Conservation (phyloP, 139 green algal genomes). For the Chlamydomonas asymmetrica region DNA sequence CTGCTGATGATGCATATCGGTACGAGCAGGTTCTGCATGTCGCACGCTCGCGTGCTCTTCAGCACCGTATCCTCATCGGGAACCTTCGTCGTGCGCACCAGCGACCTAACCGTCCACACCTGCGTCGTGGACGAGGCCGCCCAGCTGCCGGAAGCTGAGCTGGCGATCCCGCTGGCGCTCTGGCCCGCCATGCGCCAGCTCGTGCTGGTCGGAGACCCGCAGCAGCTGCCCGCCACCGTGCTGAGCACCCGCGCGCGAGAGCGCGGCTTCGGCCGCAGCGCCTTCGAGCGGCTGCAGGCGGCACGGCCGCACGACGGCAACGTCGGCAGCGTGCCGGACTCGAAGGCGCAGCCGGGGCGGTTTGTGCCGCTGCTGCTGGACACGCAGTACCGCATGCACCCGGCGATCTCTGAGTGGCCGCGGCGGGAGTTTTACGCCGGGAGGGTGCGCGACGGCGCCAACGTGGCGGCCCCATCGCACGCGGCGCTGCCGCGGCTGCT, state of each 20-base stretch:
- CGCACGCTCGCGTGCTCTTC: too few relatives aligned
- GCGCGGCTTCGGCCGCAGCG: constrained; percentile 44
- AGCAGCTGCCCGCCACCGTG: constrained; percentile 76
- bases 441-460: constrained; percentile 51
- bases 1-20: too few relatives aligned
- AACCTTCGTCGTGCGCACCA: too few relatives aligned
- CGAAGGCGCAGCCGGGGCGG: too few relatives aligned
- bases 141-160: constrained; percentile 30
- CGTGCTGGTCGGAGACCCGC: constrained; percentile 64
- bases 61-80: too few relatives aligned
- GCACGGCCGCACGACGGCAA: constrained; percentile 40
- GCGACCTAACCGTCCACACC: too few relatives aligned
- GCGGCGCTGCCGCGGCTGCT: constrained; percentile 31
- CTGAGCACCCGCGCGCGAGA: constrained; percentile 44
- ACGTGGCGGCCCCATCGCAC: constrained; percentile 24
- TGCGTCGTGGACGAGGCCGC: constrained; percentile 29
- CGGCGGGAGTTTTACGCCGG: constrained; percentile 66
- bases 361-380: constrained; percentile 46
- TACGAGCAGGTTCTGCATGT: too few relatives aligned
- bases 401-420: constrained; percentile 65
- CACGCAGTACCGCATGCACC: constrained; percentile 82
- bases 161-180: constrained; percentile 13
- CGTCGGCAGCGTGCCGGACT: too few relatives aligned
- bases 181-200: not conserved
- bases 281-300: constrained; percentile 60